Evolutionary conservation across 2,329 filamentous ascomycete genomes (phyloP), one percentile per base, ranked within the genome.

Genomic region (Cryphonectria nitschkei): DNA sequence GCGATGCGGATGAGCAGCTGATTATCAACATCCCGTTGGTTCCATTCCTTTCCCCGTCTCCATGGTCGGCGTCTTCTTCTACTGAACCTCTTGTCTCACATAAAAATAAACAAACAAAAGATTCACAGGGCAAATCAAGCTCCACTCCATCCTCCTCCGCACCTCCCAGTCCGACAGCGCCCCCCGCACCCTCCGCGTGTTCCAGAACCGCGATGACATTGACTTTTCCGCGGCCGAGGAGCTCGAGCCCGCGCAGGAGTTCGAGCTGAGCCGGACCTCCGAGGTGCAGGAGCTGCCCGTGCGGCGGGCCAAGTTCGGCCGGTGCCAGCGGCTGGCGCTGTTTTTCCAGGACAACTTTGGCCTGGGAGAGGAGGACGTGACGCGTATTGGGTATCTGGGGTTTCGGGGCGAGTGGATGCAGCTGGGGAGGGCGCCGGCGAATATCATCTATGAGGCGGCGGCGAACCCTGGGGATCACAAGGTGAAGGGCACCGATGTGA

Each of bases 321-420:
- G 91, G 37, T 94, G 95, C n/a, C 92, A 93, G 64, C 90, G 87
- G 29, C 84, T 99, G 73, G 89, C 91, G 19, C 84, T 99, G 65
- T 98, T 98, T 84, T 92, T 98, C 76, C 91, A 93, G 76, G 93
- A 98, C 79, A 99, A 98, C 79, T 97, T 95, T 81, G 88, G 90
- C 75, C 87, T 89, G 64, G 93, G 90, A 0, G 92, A 94, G 19
- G 93, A 95, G 78, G 93, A 97, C 69, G 89, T 92, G 69, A 95
- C 93, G 61, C 87, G 90, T 65, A 80, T 98, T 1, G 90, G 86
- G 73, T 99, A 98, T 82, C 74, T 98, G 70, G 96, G 93, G 0
- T 98, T 99, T 84, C 95, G 93, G 82, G 96, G 96, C 34, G 93
- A 97, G 81, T 98, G 94, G 86, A 96, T 96, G 88, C 90, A 90